Percentiles rank a stretch among this genome's conserved stretches.
Evolutionary conservation across 2,329 filamentous ascomycete genomes (phyloP).

Genomic region (Aspergillaceae sp.): DNA sequence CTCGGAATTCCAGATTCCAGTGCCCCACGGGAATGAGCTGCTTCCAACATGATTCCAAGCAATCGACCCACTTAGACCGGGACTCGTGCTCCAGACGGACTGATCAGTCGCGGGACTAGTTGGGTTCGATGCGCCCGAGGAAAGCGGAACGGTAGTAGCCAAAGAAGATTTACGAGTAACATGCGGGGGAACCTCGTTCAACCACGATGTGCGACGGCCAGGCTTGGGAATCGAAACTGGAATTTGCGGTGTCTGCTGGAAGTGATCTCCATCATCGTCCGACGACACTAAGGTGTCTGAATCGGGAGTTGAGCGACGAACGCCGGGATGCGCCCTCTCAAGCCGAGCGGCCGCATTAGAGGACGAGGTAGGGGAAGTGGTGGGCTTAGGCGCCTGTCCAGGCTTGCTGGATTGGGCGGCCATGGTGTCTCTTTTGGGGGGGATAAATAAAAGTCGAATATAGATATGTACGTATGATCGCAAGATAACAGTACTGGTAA

Average conservation of each 20-base stretch:
- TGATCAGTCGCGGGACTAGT: constrained; percentile 66
- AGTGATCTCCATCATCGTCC: constrained; percentile 76
- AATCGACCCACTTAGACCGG: constrained; percentile 31
- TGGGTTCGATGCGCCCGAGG: constrained; percentile 70
- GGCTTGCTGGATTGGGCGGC: constrained; percentile 24
- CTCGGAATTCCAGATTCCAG: constrained; percentile 73
- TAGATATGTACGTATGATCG: no score
- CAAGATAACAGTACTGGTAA: no score
- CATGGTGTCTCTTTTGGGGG: constrained; percentile 33
- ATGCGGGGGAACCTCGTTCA: constrained; percentile 68
- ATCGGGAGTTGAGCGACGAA: constrained; percentile 80
- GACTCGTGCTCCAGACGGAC: constrained; percentile 35
- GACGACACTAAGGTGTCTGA: constrained; percentile 90
- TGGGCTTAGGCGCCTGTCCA: constrained; percentile 21
- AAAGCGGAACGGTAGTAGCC: constrained; percentile 62
- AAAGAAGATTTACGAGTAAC: constrained; percentile 69
- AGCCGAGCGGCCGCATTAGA: constrained; percentile 58
- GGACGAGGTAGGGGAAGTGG: constrained; percentile 40
- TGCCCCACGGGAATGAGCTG: constrained; percentile 59
- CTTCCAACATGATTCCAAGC: constrained; percentile 40
- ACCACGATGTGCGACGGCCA: constrained; percentile 68
- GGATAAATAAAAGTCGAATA: no score
- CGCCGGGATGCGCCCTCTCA: constrained; percentile 61
- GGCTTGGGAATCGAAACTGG: constrained; percentile 50
- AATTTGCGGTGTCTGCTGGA: constrained; percentile 46